phyloP scores from a whole-genome alignment of 768 basidiomycete species.

The Xerocomellus chrysenteron region DNA sequence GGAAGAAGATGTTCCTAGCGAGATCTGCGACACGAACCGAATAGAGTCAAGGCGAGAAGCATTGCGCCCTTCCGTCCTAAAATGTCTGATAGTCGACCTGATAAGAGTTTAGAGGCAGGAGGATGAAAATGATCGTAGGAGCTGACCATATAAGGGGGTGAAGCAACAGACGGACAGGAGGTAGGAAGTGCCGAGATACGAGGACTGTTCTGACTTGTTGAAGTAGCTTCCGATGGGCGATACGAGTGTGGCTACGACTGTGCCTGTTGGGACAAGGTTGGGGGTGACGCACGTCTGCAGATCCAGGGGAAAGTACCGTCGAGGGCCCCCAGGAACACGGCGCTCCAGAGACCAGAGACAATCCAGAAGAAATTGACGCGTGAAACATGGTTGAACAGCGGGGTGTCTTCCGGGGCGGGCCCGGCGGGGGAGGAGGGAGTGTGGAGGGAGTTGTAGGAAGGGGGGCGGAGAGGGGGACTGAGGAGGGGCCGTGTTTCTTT shows the following conservation, averaged over 20 bases:
- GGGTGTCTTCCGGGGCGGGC: constrained; percentile 23
- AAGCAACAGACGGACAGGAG: constrained; percentile 88
- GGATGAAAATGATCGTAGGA: constrained; percentile 2
- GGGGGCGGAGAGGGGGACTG: constrained; percentile 24
- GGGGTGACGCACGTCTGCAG: neutral
- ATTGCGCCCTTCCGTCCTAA: constrained; percentile 84
- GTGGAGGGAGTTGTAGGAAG: constrained; percentile 47
- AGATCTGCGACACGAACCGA: constrained; percentile 52
- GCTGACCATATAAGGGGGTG: constrained; percentile 81
- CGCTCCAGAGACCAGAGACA: constrained; percentile 76
- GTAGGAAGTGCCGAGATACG: constrained; percentile 88
- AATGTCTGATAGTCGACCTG: constrained; percentile 83
- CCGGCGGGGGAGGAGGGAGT: constrained; percentile 27
- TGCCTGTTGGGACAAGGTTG: constrained; percentile 42
- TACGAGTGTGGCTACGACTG: constrained; percentile 83
- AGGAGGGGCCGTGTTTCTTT: constrained; percentile 61
- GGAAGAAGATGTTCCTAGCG: constrained; percentile 11
- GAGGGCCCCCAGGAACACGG: constrained; percentile 80
- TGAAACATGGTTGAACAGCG: constrained; percentile 47
- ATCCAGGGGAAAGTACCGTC: constrained; percentile 56
- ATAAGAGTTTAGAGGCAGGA: constrained; percentile 23
- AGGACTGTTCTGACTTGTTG: constrained; percentile 73
- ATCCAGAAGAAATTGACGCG: constrained; percentile 64
- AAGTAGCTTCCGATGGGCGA: constrained; percentile 86
- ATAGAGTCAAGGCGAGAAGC: constrained; percentile 78